Conservation (phyloP, 768 basidiomycete species). For the Bullera alba region DNA sequence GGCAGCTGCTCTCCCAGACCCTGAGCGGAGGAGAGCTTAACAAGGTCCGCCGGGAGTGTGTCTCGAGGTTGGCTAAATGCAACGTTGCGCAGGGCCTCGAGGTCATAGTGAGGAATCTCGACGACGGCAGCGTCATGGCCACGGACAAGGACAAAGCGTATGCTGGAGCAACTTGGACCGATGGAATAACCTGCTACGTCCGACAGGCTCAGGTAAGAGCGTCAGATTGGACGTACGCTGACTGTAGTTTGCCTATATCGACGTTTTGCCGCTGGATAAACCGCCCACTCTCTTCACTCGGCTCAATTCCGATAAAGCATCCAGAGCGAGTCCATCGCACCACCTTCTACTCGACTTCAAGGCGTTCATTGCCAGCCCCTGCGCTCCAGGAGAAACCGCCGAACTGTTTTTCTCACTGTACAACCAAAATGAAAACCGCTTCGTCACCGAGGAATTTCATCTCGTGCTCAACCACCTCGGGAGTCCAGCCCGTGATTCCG, state of each 20-base stretch:
- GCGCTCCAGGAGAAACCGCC: constrained; percentile 81
- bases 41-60: constrained; percentile 75
- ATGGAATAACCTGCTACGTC: constrained; percentile 57
- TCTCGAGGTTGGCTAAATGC: constrained; percentile 74
- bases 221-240: neutral
- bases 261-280: constrained; percentile 35
- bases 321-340: constrained; percentile 59
- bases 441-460: constrained; percentile 90
- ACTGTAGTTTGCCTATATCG: constrained; percentile 42
- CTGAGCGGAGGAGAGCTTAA: constrained; percentile 79
- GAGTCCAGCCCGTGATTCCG: constrained; percentile 45
- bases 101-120: constrained; percentile 91
- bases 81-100: constrained; percentile 89
- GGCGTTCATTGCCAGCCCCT: constrained; percentile 84
- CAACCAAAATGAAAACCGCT: constrained; percentile 69
- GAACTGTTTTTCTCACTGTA: constrained; percentile 92
- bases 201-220: constrained; percentile 51
- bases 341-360: constrained; percentile 85
- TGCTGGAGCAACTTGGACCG: constrained; percentile 22
- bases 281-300: constrained; percentile 3
- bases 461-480: constrained; percentile 87
- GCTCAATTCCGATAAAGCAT: neutral
- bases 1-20: constrained; percentile 81
- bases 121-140: constrained; percentile 78
- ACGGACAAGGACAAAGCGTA: constrained; percentile 74